Conservation (phyloP, 2,329 filamentous ascomycete species). For the Hypoxylon sp. region DNA sequence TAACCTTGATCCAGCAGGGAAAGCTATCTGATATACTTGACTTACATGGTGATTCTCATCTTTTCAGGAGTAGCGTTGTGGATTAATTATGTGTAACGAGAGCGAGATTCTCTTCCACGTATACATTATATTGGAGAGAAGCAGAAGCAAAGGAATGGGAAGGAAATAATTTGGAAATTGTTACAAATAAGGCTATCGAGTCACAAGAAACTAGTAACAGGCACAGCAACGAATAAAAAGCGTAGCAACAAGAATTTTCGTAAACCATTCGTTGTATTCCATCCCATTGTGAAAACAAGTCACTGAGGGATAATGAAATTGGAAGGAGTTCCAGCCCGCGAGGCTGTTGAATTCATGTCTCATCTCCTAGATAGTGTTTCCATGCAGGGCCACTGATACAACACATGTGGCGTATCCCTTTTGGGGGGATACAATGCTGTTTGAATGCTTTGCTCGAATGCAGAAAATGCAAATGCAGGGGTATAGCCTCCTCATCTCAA, state of each 20-base stretch:
- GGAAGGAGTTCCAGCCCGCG: slow-evolving; percentile 9
- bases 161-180: not conserved
- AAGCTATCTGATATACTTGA: not conserved
- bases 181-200: not conserved
- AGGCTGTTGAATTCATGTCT: slow-evolving; percentile 13
- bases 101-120: not conserved
- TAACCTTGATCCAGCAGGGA: not conserved
- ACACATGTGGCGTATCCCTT: slow-evolving; percentile 1
- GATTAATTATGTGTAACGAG: not conserved
- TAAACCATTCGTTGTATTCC: not conserved
- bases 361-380: slow-evolving; percentile 3
- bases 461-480: slow-evolving; percentile 17
- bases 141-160: not conserved
- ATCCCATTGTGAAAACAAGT: not conserved
- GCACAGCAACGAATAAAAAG: not conserved
- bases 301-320: not conserved
- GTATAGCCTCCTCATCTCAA: slow-evolving; percentile 32
- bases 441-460: slow-evolving; percentile 5
- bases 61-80: not conserved
- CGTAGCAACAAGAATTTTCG: not conserved
- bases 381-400: slow-evolving; percentile 10
- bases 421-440: not conserved
- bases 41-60: not conserved
- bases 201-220: slow-evolving; percentile 1
- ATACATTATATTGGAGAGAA: not conserved